Percentiles rank a stretch among this genome's conserved stretches.
Conservation (phyloP, 768 basidiomycete species). For the Mycena vitilis region DNA sequence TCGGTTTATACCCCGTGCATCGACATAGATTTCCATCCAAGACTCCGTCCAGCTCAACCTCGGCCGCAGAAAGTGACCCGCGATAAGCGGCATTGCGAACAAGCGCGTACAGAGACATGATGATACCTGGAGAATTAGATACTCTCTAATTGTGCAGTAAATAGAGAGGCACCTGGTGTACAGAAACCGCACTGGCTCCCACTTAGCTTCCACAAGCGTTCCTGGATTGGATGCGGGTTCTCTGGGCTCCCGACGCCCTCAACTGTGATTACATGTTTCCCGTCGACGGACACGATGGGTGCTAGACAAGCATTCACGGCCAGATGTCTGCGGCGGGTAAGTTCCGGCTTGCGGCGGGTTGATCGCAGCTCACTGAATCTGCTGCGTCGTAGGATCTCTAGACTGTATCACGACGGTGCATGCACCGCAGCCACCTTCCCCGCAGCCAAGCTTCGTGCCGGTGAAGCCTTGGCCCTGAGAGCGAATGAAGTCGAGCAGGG, state of each 20-base stretch:
- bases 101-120: constrained; percentile 36
- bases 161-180: constrained; percentile 24
- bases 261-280: constrained; percentile 39
- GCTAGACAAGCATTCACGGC: constrained; percentile 37
- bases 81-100: constrained; percentile 37
- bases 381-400: constrained; percentile 23
- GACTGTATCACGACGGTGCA: constrained; percentile 37
- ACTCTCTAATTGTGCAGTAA: neutral
- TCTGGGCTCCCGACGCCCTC: constrained; percentile 35
- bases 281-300: constrained; percentile 35
- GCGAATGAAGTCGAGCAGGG: constrained; percentile 35
- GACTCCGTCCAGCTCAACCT: constrained; percentile 36
- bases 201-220: constrained; percentile 34
- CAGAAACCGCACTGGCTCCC: constrained; percentile 37
- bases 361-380: constrained; percentile 30
- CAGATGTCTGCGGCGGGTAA: constrained; percentile 26
- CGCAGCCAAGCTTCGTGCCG: constrained; percentile 37
- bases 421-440: constrained; percentile 37
- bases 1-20: constrained; percentile 38
- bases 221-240: constrained; percentile 37
- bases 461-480: constrained; percentile 38
- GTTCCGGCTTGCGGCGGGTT: neutral
- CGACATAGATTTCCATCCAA: constrained; percentile 37
- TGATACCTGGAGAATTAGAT: constrained; percentile 24
- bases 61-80: constrained; percentile 34